These are phyloP conservation scores for Silene latifolia DNA, from an alignment of 148 eudicot species.

Conservation along the genomic window DNA sequence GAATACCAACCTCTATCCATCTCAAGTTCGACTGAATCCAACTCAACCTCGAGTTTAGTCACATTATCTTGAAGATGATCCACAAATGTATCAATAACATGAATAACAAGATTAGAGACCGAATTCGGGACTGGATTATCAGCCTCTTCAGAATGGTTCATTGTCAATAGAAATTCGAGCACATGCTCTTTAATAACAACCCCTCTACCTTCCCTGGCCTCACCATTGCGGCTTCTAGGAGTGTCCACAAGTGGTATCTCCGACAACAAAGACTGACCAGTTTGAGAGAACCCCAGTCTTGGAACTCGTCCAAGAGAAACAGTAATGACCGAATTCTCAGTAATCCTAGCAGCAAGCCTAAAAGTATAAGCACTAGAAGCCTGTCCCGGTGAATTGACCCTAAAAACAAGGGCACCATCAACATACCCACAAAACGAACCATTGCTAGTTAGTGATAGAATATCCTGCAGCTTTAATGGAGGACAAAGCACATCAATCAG, in stretches of 20 bases:
- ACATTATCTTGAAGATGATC: constrained; percentile 92
- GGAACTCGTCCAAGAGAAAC: constrained; percentile 91
- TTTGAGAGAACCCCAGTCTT: constrained; percentile 77
- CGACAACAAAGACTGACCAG: constrained; percentile 63
- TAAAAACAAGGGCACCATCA: constrained; percentile 83
- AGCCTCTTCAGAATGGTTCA: constrained; percentile 98
- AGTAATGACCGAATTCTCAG: constrained; percentile 81
- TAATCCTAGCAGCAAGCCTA: constrained; percentile 83
- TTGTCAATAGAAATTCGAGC: constrained; percentile 79
- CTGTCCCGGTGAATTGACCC: constrained; percentile 92
- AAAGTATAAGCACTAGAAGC: constrained; percentile 74
- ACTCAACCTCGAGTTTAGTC: constrained; percentile 84
- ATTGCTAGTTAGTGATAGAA: constrained; percentile 80
- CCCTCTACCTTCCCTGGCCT: constrained; percentile 41
- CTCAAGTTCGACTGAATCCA: constrained; percentile 85
- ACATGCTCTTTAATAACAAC: constrained; percentile 82
- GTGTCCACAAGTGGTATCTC: constrained; percentile 87
- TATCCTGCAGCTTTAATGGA: constrained; percentile 88
- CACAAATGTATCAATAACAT: constrained; percentile 87
- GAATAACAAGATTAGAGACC: constrained; percentile 77
- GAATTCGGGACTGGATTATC: constrained; percentile 96
- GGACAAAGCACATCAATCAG: constrained; percentile 88
- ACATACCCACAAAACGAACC: constrained; percentile 93
- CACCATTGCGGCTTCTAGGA: constrained; percentile 40
- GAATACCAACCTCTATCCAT: constrained; percentile 67